A percentile compares a stretch with the other conserved stretches of the same genome.
phyloP scores from a whole-genome alignment of 1,139 yeast species.

The Tardiomyces digboiensis region DNA sequence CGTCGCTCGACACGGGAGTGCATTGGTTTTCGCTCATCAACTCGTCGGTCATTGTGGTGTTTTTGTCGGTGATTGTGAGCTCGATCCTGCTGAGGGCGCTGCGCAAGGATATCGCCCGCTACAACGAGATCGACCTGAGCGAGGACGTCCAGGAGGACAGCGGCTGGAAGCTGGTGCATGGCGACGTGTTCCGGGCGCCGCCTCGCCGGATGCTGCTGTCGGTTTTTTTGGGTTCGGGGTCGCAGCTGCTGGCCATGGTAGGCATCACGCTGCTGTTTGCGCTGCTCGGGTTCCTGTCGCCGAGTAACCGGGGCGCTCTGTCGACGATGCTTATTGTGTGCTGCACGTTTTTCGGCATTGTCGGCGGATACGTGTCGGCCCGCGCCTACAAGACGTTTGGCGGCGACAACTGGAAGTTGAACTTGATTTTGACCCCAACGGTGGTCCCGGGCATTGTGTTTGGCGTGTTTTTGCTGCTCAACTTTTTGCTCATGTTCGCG shows the following conservation, averaged over 20 bases:
- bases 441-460: conserved; percentile 78
- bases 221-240: conserved; percentile 80
- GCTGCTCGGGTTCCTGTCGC: conserved; percentile 80
- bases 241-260: conserved; percentile 73
- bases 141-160: conserved; percentile 89
- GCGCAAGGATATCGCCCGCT: conserved; percentile 76
- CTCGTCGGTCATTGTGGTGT: conserved; percentile 70
- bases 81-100: conserved; percentile 75
- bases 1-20: conserved; percentile 84
- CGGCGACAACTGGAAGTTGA: conserved; percentile 86
- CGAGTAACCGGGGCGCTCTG: conserved; percentile 90
- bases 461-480: conserved; percentile 52
- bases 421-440: conserved; percentile 72
- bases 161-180: conserved; percentile 97
- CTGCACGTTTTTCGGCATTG: conserved; percentile 67
- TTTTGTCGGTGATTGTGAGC: conserved; percentile 69
- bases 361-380: conserved; percentile 84
- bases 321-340: conserved; percentile 83
- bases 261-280: conserved; percentile 73
- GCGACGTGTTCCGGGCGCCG: conserved; percentile 92
- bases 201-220: conserved; percentile 60
- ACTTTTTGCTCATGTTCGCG: conserved; percentile 70
- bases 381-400: conserved; percentile 81
- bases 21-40: conserved; percentile 93
- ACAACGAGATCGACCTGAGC: conserved; percentile 72